Conservation (phyloP, 73 alveolate genomes). For the Tetrahymena thermophila region DNA sequence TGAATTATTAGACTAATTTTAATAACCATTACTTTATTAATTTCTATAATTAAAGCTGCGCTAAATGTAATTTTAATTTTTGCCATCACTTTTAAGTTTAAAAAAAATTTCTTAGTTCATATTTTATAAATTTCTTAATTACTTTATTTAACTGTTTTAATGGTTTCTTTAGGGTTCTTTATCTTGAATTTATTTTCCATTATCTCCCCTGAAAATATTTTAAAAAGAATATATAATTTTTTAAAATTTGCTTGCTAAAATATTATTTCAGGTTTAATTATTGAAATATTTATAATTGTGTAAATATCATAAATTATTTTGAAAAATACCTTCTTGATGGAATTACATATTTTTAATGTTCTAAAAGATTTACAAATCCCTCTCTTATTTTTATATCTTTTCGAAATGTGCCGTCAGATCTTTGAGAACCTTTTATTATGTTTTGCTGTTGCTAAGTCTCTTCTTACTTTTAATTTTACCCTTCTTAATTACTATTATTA, state of each 20-base stretch:
- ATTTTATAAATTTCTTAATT: neutral
- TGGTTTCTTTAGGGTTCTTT: neutral
- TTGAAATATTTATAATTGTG: too few relatives aligned
- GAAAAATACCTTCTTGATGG: neutral
- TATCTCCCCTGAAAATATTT: neutral
- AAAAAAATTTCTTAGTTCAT: too few relatives aligned
- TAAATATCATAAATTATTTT: too few relatives aligned
- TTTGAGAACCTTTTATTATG: neutral
- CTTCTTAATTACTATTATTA: neutral
- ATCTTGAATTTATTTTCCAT: neutral
- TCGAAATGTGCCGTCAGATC: neutral
- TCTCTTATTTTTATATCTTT: neutral
- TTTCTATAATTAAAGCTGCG: neutral
- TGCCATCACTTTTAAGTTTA: neutral
- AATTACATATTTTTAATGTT: neutral
- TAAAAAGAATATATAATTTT: too few relatives aligned
- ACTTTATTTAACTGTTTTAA: neutral
- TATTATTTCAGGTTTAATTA: too few relatives aligned
- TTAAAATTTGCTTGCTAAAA: neutral
- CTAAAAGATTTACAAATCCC: neutral
- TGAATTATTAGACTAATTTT: neutral
- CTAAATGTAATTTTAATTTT: neutral
- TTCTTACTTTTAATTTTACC: neutral
- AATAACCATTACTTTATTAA: neutral
- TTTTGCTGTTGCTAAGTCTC: neutral